A percentile compares a stretch with the other conserved stretches of the same genome.
Evolutionary conservation across 2,329 filamentous ascomycete species (phyloP).

Genomic region (Plenodomus lindquistii): DNA sequence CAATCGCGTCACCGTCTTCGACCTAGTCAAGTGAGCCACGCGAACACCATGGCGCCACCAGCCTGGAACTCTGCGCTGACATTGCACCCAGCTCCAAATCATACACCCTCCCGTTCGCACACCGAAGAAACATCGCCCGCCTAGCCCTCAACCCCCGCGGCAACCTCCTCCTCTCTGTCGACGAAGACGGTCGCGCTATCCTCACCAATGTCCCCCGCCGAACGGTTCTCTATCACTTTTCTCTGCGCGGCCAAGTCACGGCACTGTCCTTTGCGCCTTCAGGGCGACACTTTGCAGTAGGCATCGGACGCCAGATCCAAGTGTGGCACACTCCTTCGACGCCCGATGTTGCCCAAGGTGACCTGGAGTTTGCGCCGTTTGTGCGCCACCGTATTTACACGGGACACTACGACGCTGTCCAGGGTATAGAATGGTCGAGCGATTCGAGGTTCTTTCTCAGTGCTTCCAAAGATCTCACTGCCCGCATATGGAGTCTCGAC

Average conservation of each 20-base stretch:
- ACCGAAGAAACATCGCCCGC: slow-evolving; percentile 88
- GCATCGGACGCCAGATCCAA: slow-evolving; percentile 83
- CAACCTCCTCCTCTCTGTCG: slow-evolving; percentile 88
- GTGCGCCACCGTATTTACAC: slow-evolving; percentile 83
- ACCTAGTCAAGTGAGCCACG: slow-evolving; percentile 81
- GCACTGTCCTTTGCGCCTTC: slow-evolving; percentile 89
- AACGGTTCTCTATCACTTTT: slow-evolving; percentile 90
- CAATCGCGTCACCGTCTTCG: slow-evolving; percentile 94
- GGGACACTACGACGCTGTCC: slow-evolving; percentile 86
- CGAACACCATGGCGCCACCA: neutral
- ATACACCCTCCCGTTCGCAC: slow-evolving; percentile 83
- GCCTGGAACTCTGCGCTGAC: slow-evolving; percentile 3
- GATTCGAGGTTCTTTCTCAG: slow-evolving; percentile 96
- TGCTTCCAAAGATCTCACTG: slow-evolving; percentile 87
- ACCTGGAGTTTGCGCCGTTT: slow-evolving; percentile 94
- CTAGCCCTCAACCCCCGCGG: slow-evolving; percentile 87
- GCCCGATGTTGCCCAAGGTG: slow-evolving; percentile 79
- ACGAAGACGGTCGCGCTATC: slow-evolving; percentile 92
- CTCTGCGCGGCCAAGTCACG: slow-evolving; percentile 82
- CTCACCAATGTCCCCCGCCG: slow-evolving; percentile 86
- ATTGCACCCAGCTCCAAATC: slow-evolving; percentile 72
- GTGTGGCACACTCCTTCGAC: slow-evolving; percentile 95
- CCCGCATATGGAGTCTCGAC: slow-evolving; percentile 91
- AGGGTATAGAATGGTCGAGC: slow-evolving; percentile 89
- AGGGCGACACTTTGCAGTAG: slow-evolving; percentile 87